A percentile compares a stretch with the other conserved stretches of the same genome.
These are phyloP conservation scores for Plasmodium coatneyi DNA, from an alignment of 169 alveolate genomes.

Conservation along the genomic window DNA sequence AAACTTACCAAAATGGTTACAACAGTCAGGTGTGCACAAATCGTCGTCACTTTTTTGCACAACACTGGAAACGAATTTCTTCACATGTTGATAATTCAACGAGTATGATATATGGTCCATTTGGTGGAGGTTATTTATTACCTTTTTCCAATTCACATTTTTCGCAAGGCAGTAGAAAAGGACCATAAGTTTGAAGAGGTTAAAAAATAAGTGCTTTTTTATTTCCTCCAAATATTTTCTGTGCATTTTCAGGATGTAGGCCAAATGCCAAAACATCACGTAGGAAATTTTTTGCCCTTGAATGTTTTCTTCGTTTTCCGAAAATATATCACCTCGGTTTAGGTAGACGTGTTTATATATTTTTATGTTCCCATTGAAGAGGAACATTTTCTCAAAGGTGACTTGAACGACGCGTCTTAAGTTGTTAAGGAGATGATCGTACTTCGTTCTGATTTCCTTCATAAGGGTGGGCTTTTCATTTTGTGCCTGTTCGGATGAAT, in stretches of 20 bases:
- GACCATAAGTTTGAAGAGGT: slow-evolving; percentile 54
- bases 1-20: slow-evolving; percentile 8
- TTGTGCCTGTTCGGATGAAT: not conserved
- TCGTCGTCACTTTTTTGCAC: not conserved
- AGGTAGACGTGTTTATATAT: slow-evolving; percentile 54
- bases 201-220: slow-evolving; percentile 33
- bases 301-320: not conserved
- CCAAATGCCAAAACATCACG: slow-evolving; percentile 66
- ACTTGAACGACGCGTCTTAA: slow-evolving; percentile 8
- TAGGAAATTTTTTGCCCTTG: slow-evolving; percentile 40
- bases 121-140: slow-evolving; percentile 18
- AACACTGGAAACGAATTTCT: slow-evolving; percentile 20
- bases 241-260: slow-evolving; percentile 43
- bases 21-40: not conserved
- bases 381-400: slow-evolving; percentile 66
- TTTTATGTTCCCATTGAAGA: slow-evolving; percentile 16
- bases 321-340: not conserved
- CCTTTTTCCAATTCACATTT: slow-evolving; percentile 7
- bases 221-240: slow-evolving; percentile 31
- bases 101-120: not conserved
- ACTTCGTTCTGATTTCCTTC: slow-evolving; percentile 58
- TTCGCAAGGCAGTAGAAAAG: slow-evolving; percentile 46
- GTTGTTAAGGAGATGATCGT: slow-evolving; percentile 24
- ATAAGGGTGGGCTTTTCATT: slow-evolving; percentile 21
- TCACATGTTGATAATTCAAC: slow-evolving; percentile 37